Base-by-base conservation (phyloP, 331 rosid genomes). In the Malus hybrid region DNA sequence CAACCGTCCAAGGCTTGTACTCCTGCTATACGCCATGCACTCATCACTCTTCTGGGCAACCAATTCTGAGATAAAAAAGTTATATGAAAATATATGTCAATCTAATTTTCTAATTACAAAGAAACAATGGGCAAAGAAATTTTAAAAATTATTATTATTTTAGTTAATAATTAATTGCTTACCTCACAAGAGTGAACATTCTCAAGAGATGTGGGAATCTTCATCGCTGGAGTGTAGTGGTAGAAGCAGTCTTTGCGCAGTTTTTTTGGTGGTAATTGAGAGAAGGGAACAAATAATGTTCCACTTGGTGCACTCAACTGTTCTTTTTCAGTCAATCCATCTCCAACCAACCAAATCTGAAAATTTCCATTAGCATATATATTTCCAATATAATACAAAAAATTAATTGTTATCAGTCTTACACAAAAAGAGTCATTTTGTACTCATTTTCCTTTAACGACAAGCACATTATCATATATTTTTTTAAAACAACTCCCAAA, bases 121-220 rank as follows among this genome's bases (percentile, higher is more conserved):
- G n/a, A 50, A 6, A 50, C 15, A 50, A 50, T 7, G 6, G n/a
- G 56, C 56, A 5, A 19, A 1, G 63, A 57, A 57, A 57, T 20
- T 57, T 0, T 1, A 19, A 56, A 2, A 50, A 50, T 15, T 50
- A 50, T 50, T 50, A 50, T 50, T 50, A 5, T 50, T 19, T n/a
- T 57, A 10, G 3, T 57, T 5, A 10, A 27, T 22, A 61, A 27
- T 50, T 6, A 65, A 16, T 32, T 65, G n/a, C 11, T 27, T 76
- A 91, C 97, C 92, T 94, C 97, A 77, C 99, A 94, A 52, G 97
- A 79, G 74, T 87, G 82, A 19, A 94, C 60, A 77, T 94, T 94
- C 72, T 84, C 79, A 34, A 92, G 50, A 20, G 88, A 85, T 18
- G 0, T 11, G 1, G 99, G 97, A 79, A 80, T 68, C 2, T 76